Evolutionary conservation across 2,329 filamentous ascomycete genomes (phyloP), one percentile per base, ranked within the genome.

Genomic region (Arthrobotrys entomopaga): DNA sequence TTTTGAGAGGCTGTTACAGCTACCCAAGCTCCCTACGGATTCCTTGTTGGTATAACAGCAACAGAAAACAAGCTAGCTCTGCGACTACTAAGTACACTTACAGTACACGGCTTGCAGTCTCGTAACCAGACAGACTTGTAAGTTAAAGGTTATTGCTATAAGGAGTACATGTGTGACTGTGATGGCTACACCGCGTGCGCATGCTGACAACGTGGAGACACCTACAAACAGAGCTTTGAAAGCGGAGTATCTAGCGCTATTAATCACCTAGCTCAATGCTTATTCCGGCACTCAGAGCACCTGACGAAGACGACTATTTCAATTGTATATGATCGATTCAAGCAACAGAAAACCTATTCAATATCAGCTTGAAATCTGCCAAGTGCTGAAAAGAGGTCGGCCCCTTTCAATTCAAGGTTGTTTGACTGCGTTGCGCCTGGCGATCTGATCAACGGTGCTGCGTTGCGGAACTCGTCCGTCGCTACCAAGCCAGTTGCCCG

Each of bases 351-450:
- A 8, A 5, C 10, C 2, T 34, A 10, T 10, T 34, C 7, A 3
- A 34, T 43, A 15, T 43, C 11, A 43, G 3, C 2, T 2, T 46
- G 1, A 19, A 46, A 50, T 50, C 20, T 50, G 19, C 11, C 2
- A 5, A 46, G 42, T 46, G 42, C 34, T 20, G n/a, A 54, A 4
- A 16, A 7, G 52, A 43, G 54, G 15, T 26, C 24, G 52, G 60
- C 61, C 61, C 69, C 69, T 66, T 73, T 73, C 61, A 43, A 50
- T 24, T n/a, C n/a, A n/a, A n/a, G n/a, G n/a, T n/a, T n/a, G n/a
- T n/a, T 22, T 38, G 42, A 34, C 42, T 46, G 42, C 42, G 42
- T 46, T 46, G 42, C 16, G 42, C 10, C 29, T 10, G n/a, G 42
- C 8, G 42, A 46, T 19, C 42, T 13, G 42, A 46, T 46, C 42